Conservation (phyloP, 164 flowering plant genomes). For the Santalum album region DNA sequence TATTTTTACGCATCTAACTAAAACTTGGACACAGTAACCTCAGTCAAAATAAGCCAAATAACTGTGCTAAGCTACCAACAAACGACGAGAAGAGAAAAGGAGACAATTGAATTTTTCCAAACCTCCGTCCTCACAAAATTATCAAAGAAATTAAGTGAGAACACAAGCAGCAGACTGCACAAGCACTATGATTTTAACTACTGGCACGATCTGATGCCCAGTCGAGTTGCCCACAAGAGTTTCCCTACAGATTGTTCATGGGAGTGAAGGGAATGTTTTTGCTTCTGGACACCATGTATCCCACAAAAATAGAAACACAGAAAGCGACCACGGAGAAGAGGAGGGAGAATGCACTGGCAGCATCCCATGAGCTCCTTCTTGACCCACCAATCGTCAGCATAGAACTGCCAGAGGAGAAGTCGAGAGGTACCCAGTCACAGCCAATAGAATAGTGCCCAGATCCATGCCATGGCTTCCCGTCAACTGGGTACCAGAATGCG, state of each 20-base stretch:
- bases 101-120: constrained; percentile 35
- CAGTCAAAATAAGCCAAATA: constrained; percentile 90
- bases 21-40: constrained; percentile 60
- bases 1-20: too few relatives aligned
- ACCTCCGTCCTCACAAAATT: constrained; percentile 42
- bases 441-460: constrained; percentile 72
- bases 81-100: constrained; percentile 50
- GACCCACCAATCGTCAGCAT: constrained; percentile 5
- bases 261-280: constrained; percentile 47
- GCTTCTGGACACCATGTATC: constrained; percentile 34
- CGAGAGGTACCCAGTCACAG: constrained; percentile 85
- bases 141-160: constrained; percentile 46
- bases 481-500: constrained; percentile 93
- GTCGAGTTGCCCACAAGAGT: background rate
- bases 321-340: constrained; percentile 61
- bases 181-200: background rate
- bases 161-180: constrained; percentile 3
- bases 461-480: constrained; percentile 80
- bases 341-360: constrained; percentile 59
- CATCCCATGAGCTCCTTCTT: constrained; percentile 39
- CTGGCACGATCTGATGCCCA: background rate
- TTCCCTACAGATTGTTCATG: constrained; percentile 27
- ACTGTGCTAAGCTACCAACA: constrained; percentile 86
- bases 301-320: constrained; percentile 54
- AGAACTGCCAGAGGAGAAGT: constrained; percentile 31